Evolutionary conservation across 805 yeast genomes (phyloP), one percentile per base, ranked within the genome.

Genomic region (Candida ortonii): DNA sequence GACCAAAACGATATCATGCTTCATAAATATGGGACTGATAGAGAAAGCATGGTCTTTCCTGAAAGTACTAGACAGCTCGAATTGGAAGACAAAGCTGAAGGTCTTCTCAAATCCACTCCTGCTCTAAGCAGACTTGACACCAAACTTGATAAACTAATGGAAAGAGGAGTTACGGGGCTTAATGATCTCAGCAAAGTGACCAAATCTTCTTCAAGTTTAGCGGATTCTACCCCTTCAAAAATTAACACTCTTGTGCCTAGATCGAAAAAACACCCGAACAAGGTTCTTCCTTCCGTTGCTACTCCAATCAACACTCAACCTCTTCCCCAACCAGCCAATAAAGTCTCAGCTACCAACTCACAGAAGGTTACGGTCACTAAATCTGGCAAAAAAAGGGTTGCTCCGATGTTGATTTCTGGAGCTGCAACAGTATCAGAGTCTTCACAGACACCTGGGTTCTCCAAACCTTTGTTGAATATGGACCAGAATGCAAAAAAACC

Each of bases 11-110:
- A 77, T 38, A 69, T 74, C 25, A 83, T 85, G 39, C 68, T 90
- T 37, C 79, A 83, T 46, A 71, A 87, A 46, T 90, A 84, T 54
- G 97, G 98, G 43, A 88, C 84, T 3, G 95, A 85, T 43, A 73
- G 88, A 37, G 96, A 89, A 45, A 74, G 84, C 7, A 68, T 83
- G 64, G 80, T 81, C 14, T 84, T 87, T 49, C 95, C 96, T 0
- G 97, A 90, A 52, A 81, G 93, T 57, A 73, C 81, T 1, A 82
- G 77, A 34, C 97, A 89, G 58, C 65, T 90, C 36, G 55, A 64
- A 4, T 62, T 90, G 15, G 96, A 88, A 47, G 86, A 80, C 23
- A 67, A 68, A 41, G 78, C 85, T 2, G 64, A 60, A 7, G 28
- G 20, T 4, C 17, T 34, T 2, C 31, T 41, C 7, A 44, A 41